Percentiles rank a stretch among this genome's conserved stretches.
Conservation (phyloP, 805 yeast genomes). For the Lipomyces sp. region DNA sequence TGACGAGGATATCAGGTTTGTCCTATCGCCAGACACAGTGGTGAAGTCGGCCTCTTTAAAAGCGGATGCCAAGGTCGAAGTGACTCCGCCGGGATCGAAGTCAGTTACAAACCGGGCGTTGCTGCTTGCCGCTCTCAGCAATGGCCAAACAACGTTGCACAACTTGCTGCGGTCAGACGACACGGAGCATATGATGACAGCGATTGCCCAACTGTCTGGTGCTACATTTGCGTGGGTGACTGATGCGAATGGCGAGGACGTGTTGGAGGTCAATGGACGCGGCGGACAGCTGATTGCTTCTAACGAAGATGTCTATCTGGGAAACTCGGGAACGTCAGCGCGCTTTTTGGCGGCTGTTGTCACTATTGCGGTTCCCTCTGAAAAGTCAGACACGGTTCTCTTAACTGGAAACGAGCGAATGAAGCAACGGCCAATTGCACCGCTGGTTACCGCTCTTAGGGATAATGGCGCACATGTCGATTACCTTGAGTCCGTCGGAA, state of each 20-base stretch:
- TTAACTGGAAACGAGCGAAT: conserved; percentile 94
- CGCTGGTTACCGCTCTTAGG: conserved; percentile 85
- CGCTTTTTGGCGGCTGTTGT: conserved; percentile 92
- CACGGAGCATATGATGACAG: conserved; percentile 89
- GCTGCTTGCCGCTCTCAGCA: conserved; percentile 85
- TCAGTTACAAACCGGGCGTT: conserved; percentile 95
- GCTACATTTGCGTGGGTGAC: conserved; percentile 62
- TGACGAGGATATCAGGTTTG: conserved; percentile 75
- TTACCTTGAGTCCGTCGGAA: conserved; percentile 72
- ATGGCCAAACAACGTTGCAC: conserved; percentile 75
- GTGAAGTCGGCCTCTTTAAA: conserved; percentile 44
- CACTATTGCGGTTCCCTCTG: conserved; percentile 54
- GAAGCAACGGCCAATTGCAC: conserved; percentile 97
- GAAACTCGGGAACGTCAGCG: conserved; percentile 98
- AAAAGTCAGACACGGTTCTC: conserved; percentile 46
- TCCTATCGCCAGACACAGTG: conserved; percentile 74
- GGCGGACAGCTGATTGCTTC: conserved; percentile 66
- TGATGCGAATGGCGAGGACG: conserved; percentile 79
- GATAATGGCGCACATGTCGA: conserved; percentile 73
- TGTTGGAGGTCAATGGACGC: conserved; percentile 79
- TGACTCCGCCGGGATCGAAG: conserved; percentile 94
- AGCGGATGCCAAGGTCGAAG: conserved; percentile 43
- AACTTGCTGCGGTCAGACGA: conserved; percentile 94
- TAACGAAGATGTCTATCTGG: conserved; percentile 71
- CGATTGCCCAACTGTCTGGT: conserved; percentile 73